Percentiles rank a stretch among this genome's conserved stretches.
Conservation (phyloP, 75 land plant species). For the Azolla pinnata region DNA sequence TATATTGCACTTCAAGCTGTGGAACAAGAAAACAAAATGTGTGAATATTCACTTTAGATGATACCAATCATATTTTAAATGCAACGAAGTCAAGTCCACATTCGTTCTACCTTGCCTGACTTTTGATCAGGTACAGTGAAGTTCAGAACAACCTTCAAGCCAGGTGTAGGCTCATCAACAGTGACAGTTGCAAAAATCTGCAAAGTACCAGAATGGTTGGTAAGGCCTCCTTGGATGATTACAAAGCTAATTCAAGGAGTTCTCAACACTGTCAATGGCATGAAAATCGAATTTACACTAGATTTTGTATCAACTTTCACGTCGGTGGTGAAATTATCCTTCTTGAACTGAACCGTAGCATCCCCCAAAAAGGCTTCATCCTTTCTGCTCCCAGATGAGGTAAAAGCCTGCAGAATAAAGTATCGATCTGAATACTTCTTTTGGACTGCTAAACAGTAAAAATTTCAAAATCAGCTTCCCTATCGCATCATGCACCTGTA, state of each 20-base stretch:
- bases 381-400: constrained; percentile 56
- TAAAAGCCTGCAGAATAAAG: constrained; percentile 46
- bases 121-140: constrained; percentile 72
- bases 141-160: constrained; percentile 50
- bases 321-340: constrained; percentile 63
- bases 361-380: constrained; percentile 58
- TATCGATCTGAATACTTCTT: too few species aligned
- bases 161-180: constrained; percentile 54
- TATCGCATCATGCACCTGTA: too few species aligned
- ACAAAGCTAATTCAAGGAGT: background rate
- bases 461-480: too few species aligned
- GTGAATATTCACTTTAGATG: background rate
- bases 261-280: too few species aligned
- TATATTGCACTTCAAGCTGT: constrained; percentile 80
- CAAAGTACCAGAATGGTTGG: background rate
- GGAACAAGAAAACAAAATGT: too few species aligned
- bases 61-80: too few species aligned
- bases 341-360: constrained; percentile 49
- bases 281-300: constrained; percentile 24
- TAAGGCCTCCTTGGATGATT: too few species aligned
- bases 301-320: constrained; percentile 70
- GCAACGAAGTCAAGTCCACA: background rate
- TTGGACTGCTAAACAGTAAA: too few species aligned
- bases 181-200: constrained; percentile 58
- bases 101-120: constrained; percentile 63